These are phyloP conservation scores for Plasmodium chabaudi DNA, from an alignment of 169 alveolate species.

Conservation along the genomic window DNA sequence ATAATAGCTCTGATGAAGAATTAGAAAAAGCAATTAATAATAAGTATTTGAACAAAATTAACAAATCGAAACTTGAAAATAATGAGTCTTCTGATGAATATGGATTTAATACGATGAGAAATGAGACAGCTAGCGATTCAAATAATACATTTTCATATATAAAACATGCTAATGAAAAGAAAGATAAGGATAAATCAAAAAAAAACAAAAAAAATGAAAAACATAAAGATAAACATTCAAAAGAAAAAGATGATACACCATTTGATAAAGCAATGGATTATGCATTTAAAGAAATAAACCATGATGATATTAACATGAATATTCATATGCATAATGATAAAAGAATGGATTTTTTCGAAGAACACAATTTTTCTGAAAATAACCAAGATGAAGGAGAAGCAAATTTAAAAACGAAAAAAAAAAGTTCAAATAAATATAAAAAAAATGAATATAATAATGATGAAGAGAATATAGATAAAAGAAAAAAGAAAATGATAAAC, in stretches of 20 bases:
- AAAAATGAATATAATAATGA: conserved; percentile 29
- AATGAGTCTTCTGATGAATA: not conserved
- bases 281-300: not conserved
- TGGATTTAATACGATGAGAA: not conserved
- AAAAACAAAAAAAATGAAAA: conserved; percentile 16
- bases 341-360: not conserved
- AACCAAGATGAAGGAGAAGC: not conserved
- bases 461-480: conserved; percentile 3
- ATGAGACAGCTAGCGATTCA: not conserved
- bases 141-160: conserved; percentile 39
- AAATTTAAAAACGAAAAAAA: conserved; percentile 18
- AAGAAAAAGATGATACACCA: not conserved
- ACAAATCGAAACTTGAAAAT: not conserved
- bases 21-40: not conserved
- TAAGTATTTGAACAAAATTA: not conserved
- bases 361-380: not conserved
- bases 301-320: not conserved
- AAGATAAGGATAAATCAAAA: conserved; percentile 2
- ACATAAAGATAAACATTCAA: not conserved
- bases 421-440: conserved; percentile 1
- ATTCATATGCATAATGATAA: not conserved
- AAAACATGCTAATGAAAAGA: conserved; percentile 3
- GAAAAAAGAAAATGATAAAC: not conserved
- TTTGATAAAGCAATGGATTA: not conserved
- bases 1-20: not conserved